Evolutionary conservation across 2,329 filamentous ascomycete genomes (phyloP), one percentile per base, ranked within the genome.

Genomic region (Epichloe sylvatica): DNA sequence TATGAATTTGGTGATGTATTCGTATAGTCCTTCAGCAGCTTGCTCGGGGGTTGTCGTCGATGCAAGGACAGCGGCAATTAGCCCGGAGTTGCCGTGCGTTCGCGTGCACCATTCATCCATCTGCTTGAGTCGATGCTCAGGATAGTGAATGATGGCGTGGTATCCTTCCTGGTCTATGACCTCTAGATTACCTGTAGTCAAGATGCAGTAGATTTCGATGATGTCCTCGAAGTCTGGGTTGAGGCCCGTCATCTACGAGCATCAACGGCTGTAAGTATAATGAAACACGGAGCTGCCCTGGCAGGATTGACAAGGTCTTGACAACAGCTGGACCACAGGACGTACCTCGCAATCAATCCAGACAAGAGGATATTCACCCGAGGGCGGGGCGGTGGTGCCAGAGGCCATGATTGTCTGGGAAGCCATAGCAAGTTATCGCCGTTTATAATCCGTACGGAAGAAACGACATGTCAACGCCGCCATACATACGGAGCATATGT

Each of bases 61-160:
- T 34, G 78, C 71, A 45, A 91, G 70, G 48, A 89, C 88, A 15
- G 82, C 80, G 45, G 78, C 75, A 0, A 86, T 92, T 49, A 98
- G 78, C 9, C 92, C 92, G n/a, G 82, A 89, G 48, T 77, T 70
- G 57, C 75, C 80, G 66, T 97, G 92, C 45, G 86, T 90, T 47
- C 73, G 71, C 46, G 77, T 85, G 67, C 92, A 97, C 92, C 92
- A 98, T 47, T 83, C 81, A 57, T 85, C 86, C 80, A 98, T 97
- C 60, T 72, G 66, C 60, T 83, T 81, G 58, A 97, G 79, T 40
- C 79, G 76, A 49, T 78, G 72, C 59, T 81, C 73, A 1, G 80
- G 73, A 59, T 86, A 86, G 63, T 91, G 83, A 51, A 98, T 77
- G 43, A 91, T 73, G 30, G 77, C 78, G 60, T 94, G 86, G 74